Conservation (phyloP, 441 rosid genomes). For the Pelargonium fulgidum region DNA sequence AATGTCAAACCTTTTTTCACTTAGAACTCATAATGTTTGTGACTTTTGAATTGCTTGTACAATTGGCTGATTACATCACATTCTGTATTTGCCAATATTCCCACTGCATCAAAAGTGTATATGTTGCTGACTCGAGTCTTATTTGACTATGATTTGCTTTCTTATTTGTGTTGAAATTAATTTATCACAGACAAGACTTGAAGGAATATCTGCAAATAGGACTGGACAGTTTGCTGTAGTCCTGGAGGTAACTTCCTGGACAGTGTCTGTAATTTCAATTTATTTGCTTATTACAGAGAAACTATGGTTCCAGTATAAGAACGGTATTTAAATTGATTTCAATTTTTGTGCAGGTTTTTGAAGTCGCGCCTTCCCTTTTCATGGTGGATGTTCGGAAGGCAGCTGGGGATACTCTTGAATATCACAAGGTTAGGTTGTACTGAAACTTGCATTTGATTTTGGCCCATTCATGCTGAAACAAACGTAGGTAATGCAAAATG, state of each 20-base stretch:
- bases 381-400: slow-evolving; percentile 89
- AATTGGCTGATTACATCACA: not conserved
- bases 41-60: not conserved
- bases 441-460: not conserved
- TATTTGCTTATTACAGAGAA: not conserved
- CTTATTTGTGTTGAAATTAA: not conserved
- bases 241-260: slow-evolving; percentile 47
- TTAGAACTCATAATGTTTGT: not conserved
- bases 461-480: not conserved
- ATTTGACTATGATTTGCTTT: not conserved
- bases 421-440: slow-evolving; percentile 57
- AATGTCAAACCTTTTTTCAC: not conserved
- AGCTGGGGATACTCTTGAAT: slow-evolving; percentile 82
- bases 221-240: slow-evolving; percentile 68
- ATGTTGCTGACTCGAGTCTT: not conserved
- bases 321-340: slow-evolving; percentile 1
- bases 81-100: not conserved
- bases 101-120: not conserved
- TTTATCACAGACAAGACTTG: slow-evolving; percentile 64
- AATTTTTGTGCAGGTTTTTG: slow-evolving; percentile 45
- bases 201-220: slow-evolving; percentile 50
- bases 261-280: slow-evolving; percentile 3
- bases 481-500: not conserved
- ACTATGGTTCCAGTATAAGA: not conserved
- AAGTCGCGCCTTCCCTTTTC: slow-evolving; percentile 89